Conservation (phyloP, 2,329 filamentous ascomycete genomes). For the Dactylella cylindrospora region DNA sequence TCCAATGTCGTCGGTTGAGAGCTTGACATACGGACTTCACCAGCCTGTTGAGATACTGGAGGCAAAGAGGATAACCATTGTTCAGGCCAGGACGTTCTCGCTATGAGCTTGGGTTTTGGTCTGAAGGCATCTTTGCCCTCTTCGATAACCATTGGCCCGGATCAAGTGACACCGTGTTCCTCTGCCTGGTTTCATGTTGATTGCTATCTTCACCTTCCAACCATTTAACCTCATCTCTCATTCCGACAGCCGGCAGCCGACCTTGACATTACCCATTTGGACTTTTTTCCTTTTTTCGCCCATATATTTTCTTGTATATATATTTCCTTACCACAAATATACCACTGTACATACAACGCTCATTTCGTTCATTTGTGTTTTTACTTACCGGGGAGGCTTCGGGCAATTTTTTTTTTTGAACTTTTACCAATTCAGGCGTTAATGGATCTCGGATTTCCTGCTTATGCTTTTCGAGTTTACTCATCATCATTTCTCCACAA, state of each 20-base stretch:
- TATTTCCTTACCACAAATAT: conserved; percentile 11
- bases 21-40: conserved; percentile 29
- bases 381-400: neutral
- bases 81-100: conserved; percentile 8
- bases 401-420: conserved; percentile 10
- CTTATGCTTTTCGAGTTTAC: neutral
- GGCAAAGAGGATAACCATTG: conserved; percentile 8
- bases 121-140: too few species aligned
- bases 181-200: too few species aligned
- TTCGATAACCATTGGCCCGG: too few species aligned
- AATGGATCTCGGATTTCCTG: conserved; percentile 7
- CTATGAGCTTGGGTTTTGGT: neutral
- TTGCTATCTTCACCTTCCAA: conserved; percentile 15
- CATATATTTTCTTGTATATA: conserved; percentile 17
- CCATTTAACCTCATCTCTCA: conserved; percentile 37
- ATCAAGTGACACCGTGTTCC: conserved; percentile 26
- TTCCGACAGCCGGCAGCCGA: too few species aligned
- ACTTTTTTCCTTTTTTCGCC: conserved; percentile 6
- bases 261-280: too few species aligned
- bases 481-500: neutral
- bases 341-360: conserved; percentile 34
- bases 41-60: conserved; percentile 25
- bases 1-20: conserved; percentile 25
- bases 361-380: conserved; percentile 22
- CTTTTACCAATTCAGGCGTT: conserved; percentile 29